Conservation (phyloP, 2,329 filamentous ascomycete species). For the Phyllosticta citribraziliensis region DNA sequence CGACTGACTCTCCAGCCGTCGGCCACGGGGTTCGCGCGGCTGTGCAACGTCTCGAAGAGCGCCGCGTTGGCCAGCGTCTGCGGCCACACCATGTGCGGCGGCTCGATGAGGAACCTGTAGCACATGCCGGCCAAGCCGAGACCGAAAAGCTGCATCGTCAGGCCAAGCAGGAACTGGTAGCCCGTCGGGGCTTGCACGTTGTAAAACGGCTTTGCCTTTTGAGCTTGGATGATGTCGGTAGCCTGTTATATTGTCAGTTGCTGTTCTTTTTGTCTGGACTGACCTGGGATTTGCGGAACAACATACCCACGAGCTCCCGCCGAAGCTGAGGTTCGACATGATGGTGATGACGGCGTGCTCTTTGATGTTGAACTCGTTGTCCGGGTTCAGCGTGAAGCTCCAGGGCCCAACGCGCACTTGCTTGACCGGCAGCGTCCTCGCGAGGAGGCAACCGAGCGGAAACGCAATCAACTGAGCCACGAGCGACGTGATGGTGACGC, state of each 20-base stretch:
- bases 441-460: conserved; percentile 17
- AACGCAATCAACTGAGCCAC: conserved; percentile 26
- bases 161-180: conserved; percentile 56
- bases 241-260: not conserved
- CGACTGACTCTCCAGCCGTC: conserved; percentile 18
- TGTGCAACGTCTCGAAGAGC: conserved; percentile 20
- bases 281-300: not conserved
- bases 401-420: conserved; percentile 4
- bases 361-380: conserved; percentile 49
- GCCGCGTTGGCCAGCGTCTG: conserved; percentile 16
- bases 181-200: conserved; percentile 56
- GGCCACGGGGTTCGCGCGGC: conserved; percentile 24
- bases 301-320: conserved; percentile 45
- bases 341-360: conserved; percentile 53
- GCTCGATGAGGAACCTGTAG: conserved; percentile 18
- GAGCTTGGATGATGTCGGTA: conserved; percentile 20
- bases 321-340: conserved; percentile 45
- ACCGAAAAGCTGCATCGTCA: conserved; percentile 56
- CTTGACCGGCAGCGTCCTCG: conserved; percentile 3
- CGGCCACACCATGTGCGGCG: conserved; percentile 21
- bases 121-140: conserved; percentile 19
- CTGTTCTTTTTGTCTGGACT: not conserved
- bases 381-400: conserved; percentile 36
- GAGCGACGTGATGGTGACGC: conserved; percentile 49
- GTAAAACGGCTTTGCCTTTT: conserved; percentile 48